These are phyloP conservation scores for Thalia dealbata DNA, from an alignment of 176 grass and related monocot species.

Conservation along the genomic window DNA sequence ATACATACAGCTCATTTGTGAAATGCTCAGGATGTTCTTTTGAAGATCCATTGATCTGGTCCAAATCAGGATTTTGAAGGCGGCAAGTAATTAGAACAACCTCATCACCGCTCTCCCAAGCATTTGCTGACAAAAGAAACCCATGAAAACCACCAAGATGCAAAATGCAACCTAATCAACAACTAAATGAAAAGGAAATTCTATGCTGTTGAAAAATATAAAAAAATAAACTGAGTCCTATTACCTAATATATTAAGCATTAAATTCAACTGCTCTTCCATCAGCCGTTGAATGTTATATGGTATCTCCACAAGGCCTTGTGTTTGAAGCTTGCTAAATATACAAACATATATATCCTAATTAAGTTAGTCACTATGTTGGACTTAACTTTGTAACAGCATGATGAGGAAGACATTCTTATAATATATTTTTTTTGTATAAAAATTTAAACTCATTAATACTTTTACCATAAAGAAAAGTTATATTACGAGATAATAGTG, in stretches of 20 bases:
- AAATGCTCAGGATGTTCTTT: slow-evolving; percentile 62
- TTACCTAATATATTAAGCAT: background rate
- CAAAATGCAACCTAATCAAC: background rate
- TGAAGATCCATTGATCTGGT: slow-evolving; percentile 48
- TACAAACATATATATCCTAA: no score
- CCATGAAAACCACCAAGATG: slow-evolving; percentile 3
- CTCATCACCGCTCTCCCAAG: slow-evolving; percentile 95
- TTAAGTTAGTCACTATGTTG: no score
- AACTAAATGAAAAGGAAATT: background rate
- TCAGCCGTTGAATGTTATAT: no score
- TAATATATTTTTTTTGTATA: no score
- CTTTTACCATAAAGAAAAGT: no score
- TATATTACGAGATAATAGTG: no score
- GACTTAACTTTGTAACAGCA: no score
- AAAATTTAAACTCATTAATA: no score
- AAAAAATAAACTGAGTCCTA: background rate
- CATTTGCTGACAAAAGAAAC: slow-evolving; percentile 50
- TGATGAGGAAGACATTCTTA: no score
- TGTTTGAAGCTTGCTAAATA: no score
- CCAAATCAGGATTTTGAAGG: slow-evolving; percentile 69
- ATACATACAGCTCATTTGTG: slow-evolving; percentile 63
- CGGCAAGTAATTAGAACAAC: slow-evolving; percentile 76
- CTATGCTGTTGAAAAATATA: background rate
- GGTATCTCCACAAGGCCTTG: no score
- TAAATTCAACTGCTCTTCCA: background rate